These are phyloP conservation scores for Fusarium solani-melongenae DNA, from an alignment of 2,329 filamentous ascomycete genomes.

Conservation along the genomic window DNA sequence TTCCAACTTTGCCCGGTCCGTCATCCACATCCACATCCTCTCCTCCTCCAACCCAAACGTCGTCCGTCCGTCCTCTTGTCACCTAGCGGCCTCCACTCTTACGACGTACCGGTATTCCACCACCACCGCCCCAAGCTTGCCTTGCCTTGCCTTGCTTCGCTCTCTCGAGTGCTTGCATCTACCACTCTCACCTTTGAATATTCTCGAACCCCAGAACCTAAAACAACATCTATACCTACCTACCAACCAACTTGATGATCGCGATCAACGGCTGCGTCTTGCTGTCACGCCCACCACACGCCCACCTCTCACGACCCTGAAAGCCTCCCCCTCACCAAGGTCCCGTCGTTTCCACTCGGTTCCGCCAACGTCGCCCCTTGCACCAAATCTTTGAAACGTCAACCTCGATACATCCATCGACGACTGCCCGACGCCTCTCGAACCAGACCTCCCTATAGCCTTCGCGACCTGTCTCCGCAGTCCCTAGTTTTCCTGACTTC, in stretches of 20 bases:
- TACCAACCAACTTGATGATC: neutral
- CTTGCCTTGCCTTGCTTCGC: neutral
- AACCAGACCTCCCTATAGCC: neutral
- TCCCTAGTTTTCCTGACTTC: slow-evolving; percentile 17
- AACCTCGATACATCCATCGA: slow-evolving; percentile 8
- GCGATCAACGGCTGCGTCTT: slow-evolving; percentile 13
- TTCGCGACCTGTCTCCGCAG: slow-evolving; percentile 2
- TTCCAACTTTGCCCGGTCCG: slow-evolving; percentile 21
- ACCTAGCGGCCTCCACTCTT: slow-evolving; percentile 32
- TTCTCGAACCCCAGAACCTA: neutral
- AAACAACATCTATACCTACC: neutral
- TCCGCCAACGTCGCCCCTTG: slow-evolving; percentile 29
- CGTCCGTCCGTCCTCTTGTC: slow-evolving; percentile 2
- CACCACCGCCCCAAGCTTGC: slow-evolving; percentile 10
- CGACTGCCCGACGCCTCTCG: slow-evolving; percentile 15
- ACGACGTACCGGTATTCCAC: slow-evolving; percentile 22
- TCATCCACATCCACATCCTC: slow-evolving; percentile 7
- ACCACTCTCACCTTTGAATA: neutral
- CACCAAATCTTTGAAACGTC: slow-evolving; percentile 9
- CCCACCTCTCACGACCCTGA: slow-evolving; percentile 31
- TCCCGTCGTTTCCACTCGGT: slow-evolving; percentile 16
- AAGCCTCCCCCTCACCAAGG: slow-evolving; percentile 35
- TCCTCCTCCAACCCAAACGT: slow-evolving; percentile 12
- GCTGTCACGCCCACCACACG: slow-evolving; percentile 16
- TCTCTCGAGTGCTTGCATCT: neutral